Base-by-base conservation (phyloP, 306 rosid genomes). In the Castanopsis chinensis region DNA sequence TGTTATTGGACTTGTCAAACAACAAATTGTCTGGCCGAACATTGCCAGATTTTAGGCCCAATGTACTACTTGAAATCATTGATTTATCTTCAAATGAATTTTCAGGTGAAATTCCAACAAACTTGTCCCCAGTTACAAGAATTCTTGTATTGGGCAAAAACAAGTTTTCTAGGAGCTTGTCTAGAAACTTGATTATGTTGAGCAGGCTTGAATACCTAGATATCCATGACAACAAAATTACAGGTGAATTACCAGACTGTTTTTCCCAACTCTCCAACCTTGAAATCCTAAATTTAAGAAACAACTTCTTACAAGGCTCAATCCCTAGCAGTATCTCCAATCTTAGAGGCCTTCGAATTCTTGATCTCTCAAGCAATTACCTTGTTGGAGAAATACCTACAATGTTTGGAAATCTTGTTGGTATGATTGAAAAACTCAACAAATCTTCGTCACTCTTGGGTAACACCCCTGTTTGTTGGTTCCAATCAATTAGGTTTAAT, bases 21-120 rank as follows among this genome's bases (percentile, higher is more conserved):
- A 82, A 82, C 81, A 71, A 74, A 54, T 57, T 82, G 52, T 82
- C 78, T 0, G 78, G 85, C 18, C 13, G 45, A 14, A 76, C 35
- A 45, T 64, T 82, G 28, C 81, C 85, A 51, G 53, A 52, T 32
- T 61, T 82, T 63, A 68, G 28, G 35, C 69, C 76, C 23, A 37
- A 17, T 52, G 78, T 25, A 2, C 55, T 41, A 41, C 81, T 82
- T 35, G 61, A 60, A 33, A 76, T 61, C 30, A 55, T 82, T 25
- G 85, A 82, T 43, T 55, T 71, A 20, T 82, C 85, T 23, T 82
- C 85, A 33, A 82, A 82, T 18, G 73, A 82, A 25, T 72, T 76
- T n/a, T 76, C 81, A 0, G 81, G 85, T 63, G 78, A 76, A 15
- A 54, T 82, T 76, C 85, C 81, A 7, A 71, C 85, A 2, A 52